Percentiles rank a stretch among this genome's conserved stretches.
These are phyloP conservation scores for Acacia pycnantha DNA, from an alignment of 331 rosid species.

Conservation along the genomic window DNA sequence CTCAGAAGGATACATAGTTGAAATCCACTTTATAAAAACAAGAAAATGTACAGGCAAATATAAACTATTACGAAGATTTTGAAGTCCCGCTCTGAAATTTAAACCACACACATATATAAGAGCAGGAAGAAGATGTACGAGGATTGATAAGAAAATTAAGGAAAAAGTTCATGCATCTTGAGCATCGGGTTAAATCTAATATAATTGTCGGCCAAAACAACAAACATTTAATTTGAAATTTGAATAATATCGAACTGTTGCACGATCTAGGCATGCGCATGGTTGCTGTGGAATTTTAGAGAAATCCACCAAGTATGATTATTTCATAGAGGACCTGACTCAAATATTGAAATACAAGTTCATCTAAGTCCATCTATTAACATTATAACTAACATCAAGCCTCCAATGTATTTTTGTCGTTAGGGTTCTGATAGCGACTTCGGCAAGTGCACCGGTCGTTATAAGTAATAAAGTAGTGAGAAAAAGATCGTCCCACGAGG, in stretches of 20 bases:
- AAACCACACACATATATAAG: not conserved
- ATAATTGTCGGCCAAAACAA: too few relatives aligned
- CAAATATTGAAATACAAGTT: too few relatives aligned
- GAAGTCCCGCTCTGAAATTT: not conserved
- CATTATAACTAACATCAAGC: too few relatives aligned
- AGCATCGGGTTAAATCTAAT: not conserved
- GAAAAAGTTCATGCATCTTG: not conserved
- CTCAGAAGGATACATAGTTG: not conserved
- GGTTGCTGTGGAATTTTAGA: not conserved
- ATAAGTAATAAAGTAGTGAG: too few relatives aligned
- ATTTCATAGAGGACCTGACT: too few relatives aligned
- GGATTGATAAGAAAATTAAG: not conserved
- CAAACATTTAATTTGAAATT: too few relatives aligned
- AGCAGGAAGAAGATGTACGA: not conserved
- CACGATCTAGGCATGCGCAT: not conserved
- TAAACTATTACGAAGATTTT: not conserved
- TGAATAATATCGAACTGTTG: too few relatives aligned
- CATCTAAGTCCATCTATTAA: too few relatives aligned
- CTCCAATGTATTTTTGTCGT: too few relatives aligned
- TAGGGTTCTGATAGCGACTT: too few relatives aligned
- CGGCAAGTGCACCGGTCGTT: too few relatives aligned
- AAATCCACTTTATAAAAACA: not conserved
- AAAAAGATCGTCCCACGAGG: too few relatives aligned
- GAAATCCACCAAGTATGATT: not conserved
- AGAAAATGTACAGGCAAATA: not conserved